phyloP scores from a whole-genome alignment of 352 stramenopile species.

The Globisporangium mamillatum region DNA sequence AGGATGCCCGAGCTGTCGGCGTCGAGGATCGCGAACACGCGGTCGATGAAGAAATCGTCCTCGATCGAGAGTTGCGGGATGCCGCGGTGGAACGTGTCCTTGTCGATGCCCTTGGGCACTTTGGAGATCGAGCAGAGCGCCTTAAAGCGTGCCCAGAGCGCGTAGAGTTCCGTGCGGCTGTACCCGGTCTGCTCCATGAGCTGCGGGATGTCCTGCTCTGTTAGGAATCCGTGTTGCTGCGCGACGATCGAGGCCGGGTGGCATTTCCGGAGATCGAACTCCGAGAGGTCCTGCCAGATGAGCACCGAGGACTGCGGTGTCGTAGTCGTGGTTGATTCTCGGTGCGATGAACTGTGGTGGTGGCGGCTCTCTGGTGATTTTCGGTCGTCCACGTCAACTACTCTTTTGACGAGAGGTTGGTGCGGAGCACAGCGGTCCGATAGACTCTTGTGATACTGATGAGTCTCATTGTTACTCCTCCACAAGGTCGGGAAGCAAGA shows the following conservation, averaged over 20 bases:
- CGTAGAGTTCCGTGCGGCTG: slow-evolving; percentile 57
- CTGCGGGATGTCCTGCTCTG: slow-evolving; percentile 47
- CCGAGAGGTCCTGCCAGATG: slow-evolving; percentile 20
- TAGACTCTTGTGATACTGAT: not conserved
- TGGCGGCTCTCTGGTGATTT: not conserved
- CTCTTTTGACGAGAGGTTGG: not conserved
- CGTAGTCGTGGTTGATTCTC: not conserved
- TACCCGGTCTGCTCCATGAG: slow-evolving; percentile 55
- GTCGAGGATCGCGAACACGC: slow-evolving; percentile 66
- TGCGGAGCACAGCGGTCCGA: not conserved
- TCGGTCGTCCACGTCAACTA: not conserved
- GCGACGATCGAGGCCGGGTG: slow-evolving; percentile 32
- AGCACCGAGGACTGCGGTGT: slow-evolving; percentile 5
- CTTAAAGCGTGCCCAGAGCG: slow-evolving; percentile 71
- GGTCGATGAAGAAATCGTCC: slow-evolving; percentile 74
- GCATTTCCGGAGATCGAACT: slow-evolving; percentile 29
- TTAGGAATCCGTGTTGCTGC: slow-evolving; percentile 51
- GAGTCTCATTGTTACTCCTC: not conserved
- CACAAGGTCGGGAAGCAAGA: slow-evolving; percentile 22
- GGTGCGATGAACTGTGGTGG: not conserved
- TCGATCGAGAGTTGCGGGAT: slow-evolving; percentile 61
- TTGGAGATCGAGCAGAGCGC: slow-evolving; percentile 59
- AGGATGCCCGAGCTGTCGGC: slow-evolving; percentile 55
- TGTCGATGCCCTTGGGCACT: slow-evolving; percentile 48
- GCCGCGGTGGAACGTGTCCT: slow-evolving; percentile 59